phyloP scores from a whole-genome alignment of 176 grass and related monocot species.

The Chloris gayana region DNA sequence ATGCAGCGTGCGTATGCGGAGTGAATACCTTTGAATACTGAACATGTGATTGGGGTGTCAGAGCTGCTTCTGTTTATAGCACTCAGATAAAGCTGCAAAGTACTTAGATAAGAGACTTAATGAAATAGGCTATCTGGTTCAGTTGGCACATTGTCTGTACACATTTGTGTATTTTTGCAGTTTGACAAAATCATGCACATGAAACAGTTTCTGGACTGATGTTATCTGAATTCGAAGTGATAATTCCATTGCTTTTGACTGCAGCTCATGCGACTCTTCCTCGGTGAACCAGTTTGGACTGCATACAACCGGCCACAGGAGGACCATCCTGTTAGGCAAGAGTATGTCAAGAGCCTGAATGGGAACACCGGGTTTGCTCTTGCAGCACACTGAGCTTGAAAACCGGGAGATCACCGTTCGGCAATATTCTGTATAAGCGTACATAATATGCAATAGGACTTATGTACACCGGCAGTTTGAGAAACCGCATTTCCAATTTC shows the following conservation, averaged over 20 bases:
- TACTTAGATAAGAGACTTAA: background rate
- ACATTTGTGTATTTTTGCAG: conserved; percentile 6
- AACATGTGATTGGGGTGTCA: background rate
- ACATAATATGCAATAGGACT: background rate
- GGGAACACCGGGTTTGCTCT: conserved; percentile 61
- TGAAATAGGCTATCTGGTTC: conserved; percentile 1
- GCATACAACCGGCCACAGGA: conserved; percentile 85
- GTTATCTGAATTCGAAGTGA: background rate
- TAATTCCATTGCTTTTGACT: background rate
- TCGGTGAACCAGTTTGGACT: conserved; percentile 77
- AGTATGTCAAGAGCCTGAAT: conserved; percentile 67
- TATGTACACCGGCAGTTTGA: background rate
- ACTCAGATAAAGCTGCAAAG: background rate
- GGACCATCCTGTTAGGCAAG: conserved; percentile 75
- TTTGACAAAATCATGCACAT: background rate
- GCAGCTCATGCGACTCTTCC: conserved; percentile 93
- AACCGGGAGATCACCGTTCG: background rate
- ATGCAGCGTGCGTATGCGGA: background rate
- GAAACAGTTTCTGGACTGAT: background rate
- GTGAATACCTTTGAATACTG: background rate
- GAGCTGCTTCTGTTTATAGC: background rate
- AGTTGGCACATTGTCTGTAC: background rate
- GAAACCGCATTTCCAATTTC: background rate
- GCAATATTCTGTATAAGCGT: background rate
- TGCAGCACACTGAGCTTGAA: conserved; percentile 56